Evolutionary conservation across 202 grass and related monocot species (phyloP), one percentile per base, ranked within the genome.

Genomic region (Elaeis oleifera): DNA sequence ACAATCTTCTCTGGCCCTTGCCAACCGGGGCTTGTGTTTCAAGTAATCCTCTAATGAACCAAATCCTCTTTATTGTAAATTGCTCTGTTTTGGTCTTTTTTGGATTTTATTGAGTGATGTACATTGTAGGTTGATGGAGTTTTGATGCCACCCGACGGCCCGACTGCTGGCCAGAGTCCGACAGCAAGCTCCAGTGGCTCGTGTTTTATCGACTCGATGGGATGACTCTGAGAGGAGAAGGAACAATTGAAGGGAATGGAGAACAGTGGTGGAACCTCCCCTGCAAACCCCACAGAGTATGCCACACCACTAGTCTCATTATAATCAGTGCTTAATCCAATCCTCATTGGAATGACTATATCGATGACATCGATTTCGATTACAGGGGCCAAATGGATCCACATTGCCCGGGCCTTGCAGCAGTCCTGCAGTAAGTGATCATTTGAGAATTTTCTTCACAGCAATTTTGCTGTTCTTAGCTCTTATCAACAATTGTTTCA

Each of bases 271-370:
- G 91, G 91, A 85, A 79, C 56, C 91, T 96, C 71, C 87, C 91
- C 52, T 96, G 91, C 76, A 96, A 96, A 19, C 91, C 91, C 49
- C 91, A 96, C 81, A 88, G 80, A 80, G 91, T 90, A 90, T 59
- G 69, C 55, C 69, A 23, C 18, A 5, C 23, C 24, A 8, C 36
- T 44, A 13, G 36, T 44, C 36, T 44, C 9, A 44, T 44, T 14
- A 13, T 44, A 14, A 44, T 13, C 11, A 31, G 5, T 5, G 28
- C 28, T 31, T 6, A 1, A 31, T 31, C 4, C 9, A 11, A 13
- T 44, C 9, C 11, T 9, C 11, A 44, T 44, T 13, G 36, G 36
- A 36, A 36, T 9, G 31, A 36, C 8, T 36, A 9, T 2, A 36
- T 36, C 32, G 32, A 36, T 36, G 32, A 44, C 36, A 14, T 2